Evolutionary conservation across 176 grass and related monocot genomes (phyloP).

Genomic region (Secale cereale): DNA sequence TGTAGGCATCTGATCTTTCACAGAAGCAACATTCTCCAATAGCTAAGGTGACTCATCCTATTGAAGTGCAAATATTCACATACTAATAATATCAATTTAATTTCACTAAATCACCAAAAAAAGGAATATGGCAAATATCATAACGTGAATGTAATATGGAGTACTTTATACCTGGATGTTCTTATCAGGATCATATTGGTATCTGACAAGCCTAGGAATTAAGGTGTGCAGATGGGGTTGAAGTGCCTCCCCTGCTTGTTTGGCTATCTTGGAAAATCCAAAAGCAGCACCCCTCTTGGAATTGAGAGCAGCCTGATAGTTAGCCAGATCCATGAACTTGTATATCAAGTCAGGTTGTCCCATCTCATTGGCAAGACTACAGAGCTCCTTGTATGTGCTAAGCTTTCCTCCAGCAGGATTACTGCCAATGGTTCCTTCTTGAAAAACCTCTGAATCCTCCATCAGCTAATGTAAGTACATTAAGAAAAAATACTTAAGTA

Average conservation of each 20-base stretch:
- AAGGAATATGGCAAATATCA: neutral
- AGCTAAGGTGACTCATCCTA: neutral
- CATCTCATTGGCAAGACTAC: slow-evolving; percentile 94
- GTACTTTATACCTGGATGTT: slow-evolving; percentile 79
- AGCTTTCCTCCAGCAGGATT: slow-evolving; percentile 79
- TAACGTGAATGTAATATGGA: slow-evolving; percentile 21
- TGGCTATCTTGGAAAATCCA: slow-evolving; percentile 99
- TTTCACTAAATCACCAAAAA: neutral
- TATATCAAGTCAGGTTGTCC: slow-evolving; percentile 98
- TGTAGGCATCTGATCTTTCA: neutral
- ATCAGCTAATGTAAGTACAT: slow-evolving; percentile 62
- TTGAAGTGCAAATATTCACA: slow-evolving; percentile 1
- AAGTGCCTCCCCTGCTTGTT: slow-evolving; percentile 96
- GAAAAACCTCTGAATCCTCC: slow-evolving; percentile 98
- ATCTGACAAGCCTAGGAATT: slow-evolving; percentile 93
- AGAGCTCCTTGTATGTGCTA: slow-evolving; percentile 96
- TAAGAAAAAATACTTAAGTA: slow-evolving; percentile 13
- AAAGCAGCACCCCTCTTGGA: slow-evolving; percentile 97
- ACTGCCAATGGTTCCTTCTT: slow-evolving; percentile 88
- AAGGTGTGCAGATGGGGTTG: slow-evolving; percentile 78
- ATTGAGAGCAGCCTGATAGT: slow-evolving; percentile 95
- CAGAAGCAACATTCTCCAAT: neutral
- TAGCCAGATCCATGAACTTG: slow-evolving; percentile 99
- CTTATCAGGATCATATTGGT: slow-evolving; percentile 98
- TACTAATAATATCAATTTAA: slow-evolving; percentile 3